A percentile compares a stretch with the other conserved stretches of the same genome.
Conservation (phyloP, 176 grass and related monocot species). For the bread wheat (Triticum aestivum) region IWGSC_CS_RefSeq_v2.1 NC_057809.1:562683441-562683940, state of each 20-base stretch:
- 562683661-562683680: not conserved
- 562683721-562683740: not conserved
- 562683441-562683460: too few species aligned
- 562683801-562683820: not conserved
- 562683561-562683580: not conserved
- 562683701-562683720: not conserved
- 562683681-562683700: not conserved
- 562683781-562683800: slow-evolving; percentile 30
- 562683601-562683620: not conserved
- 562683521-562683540: too few species aligned
- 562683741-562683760: not conserved
- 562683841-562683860: not conserved
- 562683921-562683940: not conserved
- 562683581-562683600: not conserved
- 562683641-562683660: not conserved
- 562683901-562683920: not conserved
- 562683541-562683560: too few species aligned
- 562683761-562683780: slow-evolving; percentile 26
- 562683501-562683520: too few species aligned
- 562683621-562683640: not conserved
- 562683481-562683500: too few species aligned
- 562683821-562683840: not conserved
- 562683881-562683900: not conserved
- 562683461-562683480: too few species aligned
- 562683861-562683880: not conserved